These are phyloP conservation scores for Lipomyces japonicus DNA, from an alignment of 805 yeast species.

Conservation along the genomic window DNA sequence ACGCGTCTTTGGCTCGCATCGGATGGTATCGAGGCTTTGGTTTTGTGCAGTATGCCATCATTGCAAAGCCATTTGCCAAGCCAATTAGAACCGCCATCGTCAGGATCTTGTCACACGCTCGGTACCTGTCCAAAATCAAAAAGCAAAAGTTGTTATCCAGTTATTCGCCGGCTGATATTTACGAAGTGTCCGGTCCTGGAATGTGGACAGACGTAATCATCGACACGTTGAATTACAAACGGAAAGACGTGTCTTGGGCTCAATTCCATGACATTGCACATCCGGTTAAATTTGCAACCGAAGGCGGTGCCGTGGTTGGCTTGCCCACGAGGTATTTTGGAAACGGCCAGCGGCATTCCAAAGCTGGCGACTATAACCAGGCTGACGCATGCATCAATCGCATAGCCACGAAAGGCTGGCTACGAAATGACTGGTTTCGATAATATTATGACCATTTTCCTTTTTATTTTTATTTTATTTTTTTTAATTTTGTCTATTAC, in stretches of 20 bases:
- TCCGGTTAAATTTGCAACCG: constrained; percentile 10
- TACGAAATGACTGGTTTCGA: constrained; percentile 11
- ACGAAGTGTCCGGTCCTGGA: constrained; percentile 23
- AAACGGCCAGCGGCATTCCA: constrained; percentile 26
- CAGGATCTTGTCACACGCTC: constrained; percentile 24
- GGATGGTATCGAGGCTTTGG: constrained; percentile 23
- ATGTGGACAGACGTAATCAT: constrained; percentile 25
- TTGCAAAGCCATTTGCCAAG: constrained; percentile 23
- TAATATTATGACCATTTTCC: background rate
- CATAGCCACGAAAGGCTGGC: constrained; percentile 15
- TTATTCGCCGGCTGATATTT: constrained; percentile 18
- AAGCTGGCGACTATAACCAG: constrained; percentile 18
- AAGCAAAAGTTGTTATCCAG: too few species aligned
- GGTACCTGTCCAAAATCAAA: constrained; percentile 8
- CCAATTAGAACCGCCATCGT: constrained; percentile 23
- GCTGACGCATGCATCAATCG: constrained; percentile 24
- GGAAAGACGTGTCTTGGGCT: constrained; percentile 22
- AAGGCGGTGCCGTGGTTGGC: constrained; percentile 16
- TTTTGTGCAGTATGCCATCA: constrained; percentile 21
- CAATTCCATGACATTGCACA: constrained; percentile 6
- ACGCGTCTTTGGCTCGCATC: constrained; percentile 15
- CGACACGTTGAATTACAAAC: constrained; percentile 19
- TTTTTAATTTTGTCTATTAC: background rate
- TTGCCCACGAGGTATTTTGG: constrained; percentile 22
- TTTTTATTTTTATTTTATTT: background rate